Conservation (phyloP, 257 asterid species). For the Solanum phureja region DNA sequence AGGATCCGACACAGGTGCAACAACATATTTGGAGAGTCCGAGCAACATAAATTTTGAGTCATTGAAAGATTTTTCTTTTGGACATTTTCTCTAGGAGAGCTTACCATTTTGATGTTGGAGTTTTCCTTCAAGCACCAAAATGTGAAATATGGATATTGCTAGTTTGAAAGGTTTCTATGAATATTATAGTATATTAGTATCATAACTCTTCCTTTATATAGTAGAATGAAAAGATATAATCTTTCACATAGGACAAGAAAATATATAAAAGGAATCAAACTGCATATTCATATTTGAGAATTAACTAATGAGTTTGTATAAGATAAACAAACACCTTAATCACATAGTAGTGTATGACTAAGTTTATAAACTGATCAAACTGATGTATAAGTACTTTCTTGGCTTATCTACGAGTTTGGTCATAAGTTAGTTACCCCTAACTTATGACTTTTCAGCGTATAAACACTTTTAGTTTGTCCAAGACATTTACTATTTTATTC, state of each 20-base stretch:
- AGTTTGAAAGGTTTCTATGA: neutral
- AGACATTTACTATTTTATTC: neutral
- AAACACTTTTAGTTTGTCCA: neutral
- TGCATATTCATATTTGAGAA: conserved; percentile 5
- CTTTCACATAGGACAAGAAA: conserved; percentile 2
- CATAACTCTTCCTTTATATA: conserved; percentile 1
- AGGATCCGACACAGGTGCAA: too few relatives aligned
- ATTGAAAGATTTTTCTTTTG: neutral
- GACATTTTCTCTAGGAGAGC: neutral
- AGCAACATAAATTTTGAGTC: neutral
- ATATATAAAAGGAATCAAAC: conserved; percentile 14
- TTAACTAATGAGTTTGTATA: neutral
- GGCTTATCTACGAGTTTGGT: neutral
- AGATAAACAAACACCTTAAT: neutral
- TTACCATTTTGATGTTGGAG: conserved; percentile 8
- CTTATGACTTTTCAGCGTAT: accelerated
- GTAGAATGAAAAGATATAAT: neutral
- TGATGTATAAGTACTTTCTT: neutral
- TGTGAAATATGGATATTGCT: neutral
- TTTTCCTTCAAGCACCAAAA: neutral
- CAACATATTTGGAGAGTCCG: neutral
- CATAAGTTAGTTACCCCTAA: neutral
- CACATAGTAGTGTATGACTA: neutral
- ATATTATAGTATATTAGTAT: neutral
- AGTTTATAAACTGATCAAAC: neutral